Evolutionary conservation across 1,284 basidiomycete species (phyloP).

Genomic region (Bondarzewia mesenterica): DNA sequence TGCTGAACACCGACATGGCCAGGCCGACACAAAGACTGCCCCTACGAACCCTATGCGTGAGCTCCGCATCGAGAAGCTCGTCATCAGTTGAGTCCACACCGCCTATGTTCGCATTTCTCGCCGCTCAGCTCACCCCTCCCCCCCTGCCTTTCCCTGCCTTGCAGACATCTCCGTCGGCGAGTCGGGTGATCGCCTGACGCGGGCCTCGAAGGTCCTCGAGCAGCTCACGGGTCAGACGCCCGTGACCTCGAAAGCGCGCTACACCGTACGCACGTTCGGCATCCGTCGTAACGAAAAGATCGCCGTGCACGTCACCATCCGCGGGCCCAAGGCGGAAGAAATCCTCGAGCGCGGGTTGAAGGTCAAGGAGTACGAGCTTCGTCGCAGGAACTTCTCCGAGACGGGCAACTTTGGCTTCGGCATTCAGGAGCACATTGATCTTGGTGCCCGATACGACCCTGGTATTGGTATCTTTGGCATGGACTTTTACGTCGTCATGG

Average conservation of each 20-base stretch:
- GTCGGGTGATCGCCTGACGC: slow-evolving; percentile 98
- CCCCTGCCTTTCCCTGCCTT: slow-evolving; percentile 1
- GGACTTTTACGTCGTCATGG: slow-evolving; percentile 99
- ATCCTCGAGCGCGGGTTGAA: slow-evolving; percentile 98
- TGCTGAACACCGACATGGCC: slow-evolving; percentile 7
- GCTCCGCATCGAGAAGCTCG: slow-evolving; percentile 97
- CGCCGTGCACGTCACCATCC: slow-evolving; percentile 98
- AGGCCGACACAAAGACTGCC: slow-evolving; percentile 87
- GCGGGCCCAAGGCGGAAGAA: slow-evolving; percentile 99
- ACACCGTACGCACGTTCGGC: slow-evolving; percentile 98
- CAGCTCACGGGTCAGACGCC: slow-evolving; percentile 99
- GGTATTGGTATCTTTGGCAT: slow-evolving; percentile 96
- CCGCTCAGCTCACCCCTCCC: slow-evolving; percentile 3
- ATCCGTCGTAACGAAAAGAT: slow-evolving; percentile 99
- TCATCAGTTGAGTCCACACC: slow-evolving; percentile 83
- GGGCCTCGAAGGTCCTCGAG: slow-evolving; percentile 99
- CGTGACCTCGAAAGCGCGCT: slow-evolving; percentile 98
- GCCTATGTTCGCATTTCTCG: background rate
- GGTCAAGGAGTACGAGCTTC: slow-evolving; percentile 99
- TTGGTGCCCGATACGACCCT: slow-evolving; percentile 97
- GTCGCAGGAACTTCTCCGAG: slow-evolving; percentile 91
- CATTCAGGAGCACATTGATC: slow-evolving; percentile 98
- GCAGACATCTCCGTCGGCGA: slow-evolving; percentile 99
- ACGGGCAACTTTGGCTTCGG: slow-evolving; percentile 99
- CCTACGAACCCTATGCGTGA: slow-evolving; percentile 94